Evolutionary conservation across 768 basidiomycete species (phyloP).

Genomic region (Phlebiopsis flavidoalba): DNA sequence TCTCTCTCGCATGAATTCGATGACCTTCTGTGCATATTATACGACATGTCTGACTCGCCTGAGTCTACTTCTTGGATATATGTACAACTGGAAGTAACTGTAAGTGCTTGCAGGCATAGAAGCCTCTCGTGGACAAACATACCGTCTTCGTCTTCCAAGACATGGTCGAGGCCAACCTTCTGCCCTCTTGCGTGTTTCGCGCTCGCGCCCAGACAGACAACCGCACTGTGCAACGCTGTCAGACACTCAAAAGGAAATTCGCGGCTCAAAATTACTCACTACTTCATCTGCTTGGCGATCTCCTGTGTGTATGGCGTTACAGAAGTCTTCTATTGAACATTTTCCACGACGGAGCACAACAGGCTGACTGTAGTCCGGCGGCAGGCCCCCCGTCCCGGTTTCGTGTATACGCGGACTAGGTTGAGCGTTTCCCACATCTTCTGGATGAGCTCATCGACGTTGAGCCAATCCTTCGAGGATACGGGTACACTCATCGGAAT

Average conservation of each 20-base stretch:
- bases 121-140: conserved; percentile 20
- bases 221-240: conserved; percentile 43
- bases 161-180: conserved; percentile 86
- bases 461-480: conserved; percentile 92
- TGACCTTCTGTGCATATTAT: neutral
- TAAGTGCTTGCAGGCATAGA: neutral
- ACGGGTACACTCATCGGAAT: conserved; percentile 95
- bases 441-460: conserved; percentile 90
- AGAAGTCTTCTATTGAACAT: conserved; percentile 82
- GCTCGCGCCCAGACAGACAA: conserved; percentile 95
- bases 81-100: conserved; percentile 15
- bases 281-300: conserved; percentile 97
- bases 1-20: neutral
- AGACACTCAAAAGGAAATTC: neutral
- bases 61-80: conserved; percentile 19
- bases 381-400: conserved; percentile 84
- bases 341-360: conserved; percentile 75
- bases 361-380: conserved; percentile 87
- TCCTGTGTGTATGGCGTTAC: conserved; percentile 93
- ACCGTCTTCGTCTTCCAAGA: conserved; percentile 88
- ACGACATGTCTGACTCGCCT: neutral
- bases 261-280: conserved; percentile 42
- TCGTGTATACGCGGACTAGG: conserved; percentile 94
- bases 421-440: conserved; percentile 93
- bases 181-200: conserved; percentile 98